Percentiles rank a stretch among this genome's conserved stretches.
These are phyloP conservation scores for Furcasterigmium furcatum DNA, from an alignment of 2,329 filamentous ascomycete genomes.

Conservation along the genomic window DNA sequence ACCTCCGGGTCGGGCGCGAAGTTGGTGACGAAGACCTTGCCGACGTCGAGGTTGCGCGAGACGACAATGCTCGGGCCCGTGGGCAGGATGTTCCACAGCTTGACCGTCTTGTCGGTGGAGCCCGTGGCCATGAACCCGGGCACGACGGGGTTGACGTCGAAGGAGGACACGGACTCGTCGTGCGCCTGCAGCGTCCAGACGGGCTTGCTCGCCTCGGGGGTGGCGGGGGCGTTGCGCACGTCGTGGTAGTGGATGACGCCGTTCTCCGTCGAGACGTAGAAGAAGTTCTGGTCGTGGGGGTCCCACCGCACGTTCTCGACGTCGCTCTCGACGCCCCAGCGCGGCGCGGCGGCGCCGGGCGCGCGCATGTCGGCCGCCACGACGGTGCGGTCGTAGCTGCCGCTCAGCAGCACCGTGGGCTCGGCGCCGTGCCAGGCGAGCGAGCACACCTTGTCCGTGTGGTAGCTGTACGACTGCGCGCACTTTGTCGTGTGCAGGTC, in stretches of 20 bases:
- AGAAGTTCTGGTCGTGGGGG: slow-evolving; percentile 86
- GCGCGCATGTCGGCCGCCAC: slow-evolving; percentile 97
- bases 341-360: slow-evolving; percentile 73
- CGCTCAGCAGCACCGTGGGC: slow-evolving; percentile 84
- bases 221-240: slow-evolving; percentile 69
- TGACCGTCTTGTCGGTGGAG: slow-evolving; percentile 91
- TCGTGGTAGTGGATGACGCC: slow-evolving; percentile 94
- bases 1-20: slow-evolving; percentile 92
- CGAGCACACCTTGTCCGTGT: slow-evolving; percentile 97
- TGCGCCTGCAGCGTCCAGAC: slow-evolving; percentile 96
- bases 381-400: slow-evolving; percentile 91
- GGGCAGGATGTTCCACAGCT: slow-evolving; percentile 88
- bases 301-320: slow-evolving; percentile 94
- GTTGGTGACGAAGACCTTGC: slow-evolving; percentile 86
- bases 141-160: slow-evolving; percentile 86
- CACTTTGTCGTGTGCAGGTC: slow-evolving; percentile 89
- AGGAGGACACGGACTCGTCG: slow-evolving; percentile 85
- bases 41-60: slow-evolving; percentile 86
- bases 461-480: slow-evolving; percentile 92
- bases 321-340: slow-evolving; percentile 94
- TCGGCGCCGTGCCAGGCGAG: slow-evolving; percentile 89
- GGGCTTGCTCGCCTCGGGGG: slow-evolving; percentile 73
- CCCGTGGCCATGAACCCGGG: slow-evolving; percentile 93
- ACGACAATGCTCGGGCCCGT: slow-evolving; percentile 87
- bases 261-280: slow-evolving; percentile 91